Evolutionary conservation across 2,329 filamentous ascomycete species (phyloP), one percentile per base, ranked within the genome.

Genomic region (Ophiostoma angusticollis): DNA sequence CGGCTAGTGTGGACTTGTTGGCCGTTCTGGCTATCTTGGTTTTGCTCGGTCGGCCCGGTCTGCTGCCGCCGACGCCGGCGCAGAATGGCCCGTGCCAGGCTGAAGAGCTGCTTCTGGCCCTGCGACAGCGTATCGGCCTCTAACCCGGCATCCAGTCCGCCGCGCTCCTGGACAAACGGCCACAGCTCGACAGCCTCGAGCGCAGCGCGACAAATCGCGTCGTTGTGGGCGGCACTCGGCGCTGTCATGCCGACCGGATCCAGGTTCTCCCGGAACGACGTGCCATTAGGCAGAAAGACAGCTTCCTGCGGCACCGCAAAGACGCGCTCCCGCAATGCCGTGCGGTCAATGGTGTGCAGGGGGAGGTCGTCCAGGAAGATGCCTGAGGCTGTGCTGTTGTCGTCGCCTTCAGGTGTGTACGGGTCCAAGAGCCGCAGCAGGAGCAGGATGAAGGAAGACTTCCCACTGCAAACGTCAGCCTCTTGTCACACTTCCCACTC

Each of bases 101-200:
- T 74, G 47, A 82, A 77, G 0, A 81, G 61, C 49, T 81, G 77
- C 31, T 66, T 67, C 52, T 81, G 76, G 0, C 78, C 78, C 24
- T 69, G 65, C 5, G 64, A 69, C 6, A 77, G 58, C 36, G 62
- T 58, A 6, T 68, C 60, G 2, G 63, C 56, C n/a, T 61, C 59
- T 45, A 78, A 62, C 2, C 42, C 47, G 0, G 51, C 50, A 3
- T 49, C 45, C 0, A 65, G 44, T 2, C 44, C 44, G 27, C 44
- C 41, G 12, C 39, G 42, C 6, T 16, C 19, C 22, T 42, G 33
- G 0, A 63, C 48, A 9, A 61, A 54, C 0, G 36, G 29, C 22
- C 53, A 55, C 1, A 67, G 50, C 0, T 51, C 50, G 2, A 67
- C 56, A 0, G 47, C 39, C n/a, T 56, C 50, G 4, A 67, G 56